Evolutionary conservation across 2,329 filamentous ascomycete genomes (phyloP).

Genomic region (Alternaria arborescens): DNA sequence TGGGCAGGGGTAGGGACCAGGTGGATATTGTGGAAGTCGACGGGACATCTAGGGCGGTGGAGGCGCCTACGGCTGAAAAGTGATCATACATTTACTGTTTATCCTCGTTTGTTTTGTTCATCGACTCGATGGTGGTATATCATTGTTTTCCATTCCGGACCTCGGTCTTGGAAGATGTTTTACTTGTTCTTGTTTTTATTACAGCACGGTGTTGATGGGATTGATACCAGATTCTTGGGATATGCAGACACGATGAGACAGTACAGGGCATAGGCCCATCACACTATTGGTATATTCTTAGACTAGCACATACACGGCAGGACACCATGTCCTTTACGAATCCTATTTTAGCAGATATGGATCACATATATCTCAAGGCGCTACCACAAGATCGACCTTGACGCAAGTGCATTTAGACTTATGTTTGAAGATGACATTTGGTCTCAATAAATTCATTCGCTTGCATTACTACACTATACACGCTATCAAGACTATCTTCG

Average conservation of each 20-base stretch:
- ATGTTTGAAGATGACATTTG: background rate
- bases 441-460: background rate
- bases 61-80: slow-evolving; percentile 12
- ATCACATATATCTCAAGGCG: background rate
- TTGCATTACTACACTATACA: slow-evolving; percentile 16
- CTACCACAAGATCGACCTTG: background rate
- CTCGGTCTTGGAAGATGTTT: background rate
- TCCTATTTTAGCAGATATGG: background rate
- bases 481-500: background rate
- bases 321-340: background rate
- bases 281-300: background rate
- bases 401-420: background rate
- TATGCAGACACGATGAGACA: background rate
- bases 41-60: slow-evolving; percentile 18
- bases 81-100: background rate
- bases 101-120: background rate
- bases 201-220: background rate
- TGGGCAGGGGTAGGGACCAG: slow-evolving; percentile 1
- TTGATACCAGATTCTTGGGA: background rate
- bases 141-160: background rate
- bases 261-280: background rate
- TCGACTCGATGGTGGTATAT: background rate
- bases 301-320: background rate
- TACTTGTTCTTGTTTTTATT: background rate
- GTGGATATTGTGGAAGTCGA: slow-evolving; percentile 22